Evolutionary conservation across 257 asterid species (phyloP).

Genomic region (Hygrophila difformis): DNA sequence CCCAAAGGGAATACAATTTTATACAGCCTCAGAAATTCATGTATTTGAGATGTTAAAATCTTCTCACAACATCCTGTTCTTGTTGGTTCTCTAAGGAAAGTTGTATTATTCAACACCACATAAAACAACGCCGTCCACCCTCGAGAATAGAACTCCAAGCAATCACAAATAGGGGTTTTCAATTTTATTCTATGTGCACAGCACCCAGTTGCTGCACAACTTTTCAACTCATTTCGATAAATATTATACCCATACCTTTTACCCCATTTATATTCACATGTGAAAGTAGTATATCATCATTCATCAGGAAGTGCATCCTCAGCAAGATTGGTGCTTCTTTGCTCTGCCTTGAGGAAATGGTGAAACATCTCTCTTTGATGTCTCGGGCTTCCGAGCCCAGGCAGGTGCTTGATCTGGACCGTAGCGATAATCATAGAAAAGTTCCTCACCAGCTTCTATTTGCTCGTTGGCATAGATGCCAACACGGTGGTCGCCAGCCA

Average conservation of each 20-base stretch:
- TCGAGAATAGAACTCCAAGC: too few species aligned
- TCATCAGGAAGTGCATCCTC: too few species aligned
- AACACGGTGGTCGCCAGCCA: constrained; percentile 98
- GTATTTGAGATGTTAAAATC: too few species aligned
- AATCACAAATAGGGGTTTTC: background rate
- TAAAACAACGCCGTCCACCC: background rate
- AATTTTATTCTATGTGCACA: background rate
- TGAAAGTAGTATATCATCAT: too few species aligned
- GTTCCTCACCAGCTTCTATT: constrained; percentile 78
- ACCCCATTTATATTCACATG: background rate
- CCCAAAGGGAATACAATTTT: background rate
- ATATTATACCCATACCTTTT: too few species aligned
- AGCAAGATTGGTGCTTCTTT: constrained; percentile 83
- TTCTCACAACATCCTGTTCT: too few species aligned
- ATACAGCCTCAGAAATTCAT: background rate
- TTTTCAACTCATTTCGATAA: background rate
- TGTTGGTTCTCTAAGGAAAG: too few species aligned
- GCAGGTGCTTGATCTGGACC: constrained; percentile 90
- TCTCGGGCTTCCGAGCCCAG: constrained; percentile 82
- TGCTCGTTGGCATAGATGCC: constrained; percentile 88
- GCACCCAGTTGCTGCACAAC: background rate
- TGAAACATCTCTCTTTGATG: constrained; percentile 53
- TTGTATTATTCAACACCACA: background rate
- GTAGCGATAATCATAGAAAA: constrained; percentile 86
- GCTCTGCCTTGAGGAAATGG: constrained; percentile 61